A percentile compares a stretch with the other conserved stretches of the same genome.
Conservation (phyloP, 2,329 filamentous ascomycete species). For the Tympanopsis confertula region DNA sequence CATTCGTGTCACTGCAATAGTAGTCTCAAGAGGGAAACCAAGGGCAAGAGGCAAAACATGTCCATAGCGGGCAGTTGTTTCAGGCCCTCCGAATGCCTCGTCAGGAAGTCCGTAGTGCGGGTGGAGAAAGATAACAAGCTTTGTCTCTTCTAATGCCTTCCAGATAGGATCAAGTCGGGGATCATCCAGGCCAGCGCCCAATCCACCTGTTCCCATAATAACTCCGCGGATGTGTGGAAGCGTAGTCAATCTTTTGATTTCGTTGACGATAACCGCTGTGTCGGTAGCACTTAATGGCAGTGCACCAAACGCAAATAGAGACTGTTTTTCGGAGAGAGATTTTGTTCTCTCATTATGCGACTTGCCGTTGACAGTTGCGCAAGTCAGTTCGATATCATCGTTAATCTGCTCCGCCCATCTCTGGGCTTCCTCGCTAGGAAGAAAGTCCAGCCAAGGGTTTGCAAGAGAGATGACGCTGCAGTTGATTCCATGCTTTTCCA, state of each 20-base stretch:
- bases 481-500: slow-evolving; percentile 73
- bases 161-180: slow-evolving; percentile 61
- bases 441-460: slow-evolving; percentile 89
- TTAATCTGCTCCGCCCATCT: slow-evolving; percentile 60
- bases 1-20: slow-evolving; percentile 80
- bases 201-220: slow-evolving; percentile 74
- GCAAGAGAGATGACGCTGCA: slow-evolving; percentile 79
- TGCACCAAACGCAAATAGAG: slow-evolving; percentile 73
- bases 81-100: slow-evolving; percentile 61
- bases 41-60: slow-evolving; percentile 78
- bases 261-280: slow-evolving; percentile 48
- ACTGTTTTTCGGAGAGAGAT: slow-evolving; percentile 37
- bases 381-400: slow-evolving; percentile 64
- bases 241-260: slow-evolving; percentile 44
- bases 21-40: slow-evolving; percentile 86
- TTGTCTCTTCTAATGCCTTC: slow-evolving; percentile 50
- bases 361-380: slow-evolving; percentile 23
- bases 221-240: slow-evolving; percentile 58
- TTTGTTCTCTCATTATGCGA: background rate
- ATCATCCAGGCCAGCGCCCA: slow-evolving; percentile 75
- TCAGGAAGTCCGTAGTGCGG: slow-evolving; percentile 82
- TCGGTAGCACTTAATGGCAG: slow-evolving; percentile 63
- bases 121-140: slow-evolving; percentile 69
- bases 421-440: slow-evolving; percentile 48
- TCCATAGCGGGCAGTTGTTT: slow-evolving; percentile 59